These are phyloP conservation scores for Fraxinus dipetala DNA, from an alignment of 305 asterid species.

Conservation along the genomic window DNA sequence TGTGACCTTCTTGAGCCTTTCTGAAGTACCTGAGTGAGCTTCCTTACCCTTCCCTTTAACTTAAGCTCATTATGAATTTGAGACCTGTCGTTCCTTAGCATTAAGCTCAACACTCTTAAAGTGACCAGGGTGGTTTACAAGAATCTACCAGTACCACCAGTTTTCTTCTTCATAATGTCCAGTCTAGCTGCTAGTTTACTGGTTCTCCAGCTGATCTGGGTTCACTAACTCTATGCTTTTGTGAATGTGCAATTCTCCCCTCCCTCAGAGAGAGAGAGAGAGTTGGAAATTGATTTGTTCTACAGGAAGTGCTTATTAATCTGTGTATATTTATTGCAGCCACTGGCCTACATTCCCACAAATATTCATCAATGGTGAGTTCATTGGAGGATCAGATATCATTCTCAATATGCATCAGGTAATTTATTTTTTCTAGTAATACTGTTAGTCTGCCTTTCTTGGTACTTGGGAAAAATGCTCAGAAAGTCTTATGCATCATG, in stretches of 20 bases:
- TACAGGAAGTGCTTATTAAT: neutral
- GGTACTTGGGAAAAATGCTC: conserved; percentile 9
- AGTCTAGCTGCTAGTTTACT: neutral
- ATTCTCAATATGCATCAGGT: conserved; percentile 96
- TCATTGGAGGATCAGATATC: conserved; percentile 97
- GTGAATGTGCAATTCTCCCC: neutral
- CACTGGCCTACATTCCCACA: conserved; percentile 99
- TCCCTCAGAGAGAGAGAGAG: neutral
- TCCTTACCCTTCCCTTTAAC: neutral
- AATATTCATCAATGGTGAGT: conserved; percentile 88
- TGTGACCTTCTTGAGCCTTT: neutral
- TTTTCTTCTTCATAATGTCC: neutral
- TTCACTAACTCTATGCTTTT: neutral
- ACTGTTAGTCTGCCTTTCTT: neutral
- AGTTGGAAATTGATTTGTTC: neutral
- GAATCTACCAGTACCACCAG: neutral
- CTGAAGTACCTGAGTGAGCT: neutral
- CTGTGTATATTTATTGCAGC: conserved; percentile 44
- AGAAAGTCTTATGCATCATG: conserved; percentile 16
- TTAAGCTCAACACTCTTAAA: neutral
- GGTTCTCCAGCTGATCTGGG: neutral
- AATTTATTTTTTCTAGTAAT: neutral
- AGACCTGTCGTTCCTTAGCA: neutral
- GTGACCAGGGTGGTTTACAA: neutral
- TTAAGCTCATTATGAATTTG: neutral